Conservation (phyloP, 176 grass and related monocot species). For the Carex cristatella region DNA sequence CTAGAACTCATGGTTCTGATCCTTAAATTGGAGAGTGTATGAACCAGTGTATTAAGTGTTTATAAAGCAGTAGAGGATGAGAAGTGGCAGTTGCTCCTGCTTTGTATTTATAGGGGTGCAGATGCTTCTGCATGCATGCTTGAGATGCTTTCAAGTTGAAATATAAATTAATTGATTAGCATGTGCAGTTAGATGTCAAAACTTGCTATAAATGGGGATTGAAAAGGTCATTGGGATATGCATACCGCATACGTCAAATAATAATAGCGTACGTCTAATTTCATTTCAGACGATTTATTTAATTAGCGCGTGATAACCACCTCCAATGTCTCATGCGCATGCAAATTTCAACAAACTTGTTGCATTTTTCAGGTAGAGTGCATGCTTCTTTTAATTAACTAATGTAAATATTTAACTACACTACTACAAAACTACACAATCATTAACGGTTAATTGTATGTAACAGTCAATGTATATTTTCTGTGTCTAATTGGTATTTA, state of each 20-base stretch:
- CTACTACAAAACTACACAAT: too few species aligned
- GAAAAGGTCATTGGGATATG: background rate
- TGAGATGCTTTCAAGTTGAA: background rate
- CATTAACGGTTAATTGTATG: too few species aligned
- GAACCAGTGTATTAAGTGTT: background rate
- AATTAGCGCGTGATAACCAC: too few species aligned
- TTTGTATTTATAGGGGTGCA: background rate
- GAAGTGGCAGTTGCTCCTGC: background rate
- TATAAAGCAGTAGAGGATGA: background rate
- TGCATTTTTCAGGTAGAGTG: too few species aligned
- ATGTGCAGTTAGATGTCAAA: background rate
- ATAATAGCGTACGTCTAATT: background rate
- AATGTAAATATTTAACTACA: too few species aligned
- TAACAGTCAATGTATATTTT: too few species aligned
- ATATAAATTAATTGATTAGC: background rate
- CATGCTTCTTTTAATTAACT: too few species aligned
- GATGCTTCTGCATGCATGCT: background rate
- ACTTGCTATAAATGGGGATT: background rate
- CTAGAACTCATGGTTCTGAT: background rate
- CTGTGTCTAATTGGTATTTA: too few species aligned
- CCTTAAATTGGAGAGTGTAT: background rate
- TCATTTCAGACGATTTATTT: background rate
- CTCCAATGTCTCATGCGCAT: too few species aligned
- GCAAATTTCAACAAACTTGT: too few species aligned
- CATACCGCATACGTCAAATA: background rate